Evolutionary conservation across 23 red algal species (phyloP), one percentile per base, ranked within the genome.

Genomic region (Chondrus crispus): DNA sequence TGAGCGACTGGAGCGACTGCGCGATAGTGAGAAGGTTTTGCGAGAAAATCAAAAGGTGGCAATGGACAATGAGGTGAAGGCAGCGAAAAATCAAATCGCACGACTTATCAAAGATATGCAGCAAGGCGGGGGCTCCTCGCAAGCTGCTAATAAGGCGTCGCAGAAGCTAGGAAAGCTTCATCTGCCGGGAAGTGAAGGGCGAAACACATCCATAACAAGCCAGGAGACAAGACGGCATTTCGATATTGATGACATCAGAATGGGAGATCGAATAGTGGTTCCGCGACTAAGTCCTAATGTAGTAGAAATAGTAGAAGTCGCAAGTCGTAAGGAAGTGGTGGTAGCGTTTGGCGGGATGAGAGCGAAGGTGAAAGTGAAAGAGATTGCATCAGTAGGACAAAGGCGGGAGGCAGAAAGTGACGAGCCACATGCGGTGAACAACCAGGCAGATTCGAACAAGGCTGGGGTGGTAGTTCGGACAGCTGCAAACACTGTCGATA

Each of bases 81-180:
- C 22, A 12, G 95, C 95, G 10, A 81, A 87, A 42, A 62, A 87
- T 64, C 75, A 94, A 74, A 95, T 94, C 47, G 80, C 77, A 13
- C 60, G 88, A 43, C 85, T 94, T 24, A 83, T 98, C 16, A 75
- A 89, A 3, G 62, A 87, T 20, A 84, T 98, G 76, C 95, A 98
- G 50, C 73, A 80, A 16, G 81, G 74, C 22, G 90, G 81, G 85
- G 87, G 80, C 13, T 91, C 87, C 24, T 57, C 93, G 5, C 74
- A 87, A 43, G 93, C 93, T 62, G 88, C 86, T 19, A 62, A 55
- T 19, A 50, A 51, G 11, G 87, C 87, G 13, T 69, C 93, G 10
- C 85, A 95, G 43, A 82, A 89, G 46, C 46, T 89, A 26, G 49
- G 70, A 5, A 81, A 66, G 39, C 24, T 90, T 46, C 64, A 90